A percentile compares a stretch with the other conserved stretches of the same genome.
phyloP scores from a whole-genome alignment of 2,329 filamentous ascomycete species.

The Paecilomyces sp. region DNA sequence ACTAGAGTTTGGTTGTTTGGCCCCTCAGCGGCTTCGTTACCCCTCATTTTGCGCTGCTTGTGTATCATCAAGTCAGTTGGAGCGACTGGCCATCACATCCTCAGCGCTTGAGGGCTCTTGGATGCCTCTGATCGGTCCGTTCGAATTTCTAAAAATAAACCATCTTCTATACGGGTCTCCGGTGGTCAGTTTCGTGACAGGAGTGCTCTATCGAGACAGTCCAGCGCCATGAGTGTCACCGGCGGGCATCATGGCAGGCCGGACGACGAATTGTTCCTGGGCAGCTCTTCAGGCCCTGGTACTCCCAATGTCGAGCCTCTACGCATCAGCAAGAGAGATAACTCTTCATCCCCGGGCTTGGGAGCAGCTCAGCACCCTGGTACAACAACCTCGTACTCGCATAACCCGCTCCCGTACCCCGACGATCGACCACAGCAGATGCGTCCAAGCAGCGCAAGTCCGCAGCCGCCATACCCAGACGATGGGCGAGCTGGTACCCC shows the following conservation, averaged over 20 bases:
- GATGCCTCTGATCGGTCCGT: neutral
- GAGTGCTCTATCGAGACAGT: neutral
- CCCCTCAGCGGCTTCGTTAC: neutral
- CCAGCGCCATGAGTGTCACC: conserved; percentile 36
- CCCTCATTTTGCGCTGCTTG: neutral
- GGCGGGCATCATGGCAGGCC: conserved; percentile 54
- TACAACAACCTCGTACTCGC: conserved; percentile 60
- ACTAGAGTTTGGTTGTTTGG: neutral
- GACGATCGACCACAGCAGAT: conserved; percentile 49
- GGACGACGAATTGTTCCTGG: conserved; percentile 78
- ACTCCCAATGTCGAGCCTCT: conserved; percentile 77
- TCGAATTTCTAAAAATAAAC: neutral
- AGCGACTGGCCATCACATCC: neutral
- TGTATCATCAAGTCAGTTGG: neutral
- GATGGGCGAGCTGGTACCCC: conserved; percentile 17
- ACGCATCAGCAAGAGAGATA: conserved; percentile 74
- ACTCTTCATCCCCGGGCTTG: conserved; percentile 47
- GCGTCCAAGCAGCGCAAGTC: conserved; percentile 23
- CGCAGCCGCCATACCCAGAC: conserved; percentile 28
- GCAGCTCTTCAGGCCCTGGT: conserved; percentile 45
- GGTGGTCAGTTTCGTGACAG: conserved; percentile 3
- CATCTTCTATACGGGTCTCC: neutral
- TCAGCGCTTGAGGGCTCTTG: neutral
- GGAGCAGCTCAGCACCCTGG: conserved; percentile 32
- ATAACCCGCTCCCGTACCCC: conserved; percentile 64